phyloP scores from a whole-genome alignment of 345 rosid species.

The Cardamine resedifolia region DNA sequence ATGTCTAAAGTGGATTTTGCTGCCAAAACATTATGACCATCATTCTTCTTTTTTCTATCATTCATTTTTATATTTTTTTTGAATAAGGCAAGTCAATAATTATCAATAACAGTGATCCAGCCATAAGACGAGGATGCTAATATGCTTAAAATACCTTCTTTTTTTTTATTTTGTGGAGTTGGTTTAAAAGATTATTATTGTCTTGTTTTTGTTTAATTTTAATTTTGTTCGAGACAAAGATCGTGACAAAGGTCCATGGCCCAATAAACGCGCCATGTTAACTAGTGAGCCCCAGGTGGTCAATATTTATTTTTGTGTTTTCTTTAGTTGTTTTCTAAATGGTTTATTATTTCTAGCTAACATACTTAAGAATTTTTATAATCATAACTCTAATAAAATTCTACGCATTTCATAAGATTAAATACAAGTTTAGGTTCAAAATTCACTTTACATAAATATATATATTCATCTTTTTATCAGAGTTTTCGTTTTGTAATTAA shows the following conservation, averaged over 20 bases:
- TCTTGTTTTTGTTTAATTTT: neutral
- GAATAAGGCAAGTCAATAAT: conserved; percentile 18
- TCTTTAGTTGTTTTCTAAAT: neutral
- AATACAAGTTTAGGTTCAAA: neutral
- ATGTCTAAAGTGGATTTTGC: conserved; percentile 34
- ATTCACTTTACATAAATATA: neutral
- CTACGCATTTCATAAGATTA: neutral
- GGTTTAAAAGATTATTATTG: neutral
- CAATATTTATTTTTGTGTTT: neutral
- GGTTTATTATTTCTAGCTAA: neutral
- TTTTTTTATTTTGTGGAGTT: neutral
- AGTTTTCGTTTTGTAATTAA: neutral
- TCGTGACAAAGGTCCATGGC: conserved; percentile 31
- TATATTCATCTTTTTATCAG: neutral
- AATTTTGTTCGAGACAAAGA: conserved; percentile 23
- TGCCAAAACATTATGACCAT: conserved; percentile 42
- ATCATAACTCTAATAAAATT: neutral
- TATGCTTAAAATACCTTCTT: conserved; percentile 3
- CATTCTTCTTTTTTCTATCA: conserved; percentile 33
- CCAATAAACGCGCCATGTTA: conserved; percentile 27
- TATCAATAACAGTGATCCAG: conserved; percentile 33
- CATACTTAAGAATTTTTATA: neutral
- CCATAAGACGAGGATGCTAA: conserved; percentile 23
- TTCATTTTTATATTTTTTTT: neutral
- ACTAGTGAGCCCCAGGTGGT: conserved; percentile 32